These are phyloP conservation scores for Annulohypoxylon bovei DNA, from an alignment of 495 filamentous ascomycete species.

Conservation along the genomic window DNA sequence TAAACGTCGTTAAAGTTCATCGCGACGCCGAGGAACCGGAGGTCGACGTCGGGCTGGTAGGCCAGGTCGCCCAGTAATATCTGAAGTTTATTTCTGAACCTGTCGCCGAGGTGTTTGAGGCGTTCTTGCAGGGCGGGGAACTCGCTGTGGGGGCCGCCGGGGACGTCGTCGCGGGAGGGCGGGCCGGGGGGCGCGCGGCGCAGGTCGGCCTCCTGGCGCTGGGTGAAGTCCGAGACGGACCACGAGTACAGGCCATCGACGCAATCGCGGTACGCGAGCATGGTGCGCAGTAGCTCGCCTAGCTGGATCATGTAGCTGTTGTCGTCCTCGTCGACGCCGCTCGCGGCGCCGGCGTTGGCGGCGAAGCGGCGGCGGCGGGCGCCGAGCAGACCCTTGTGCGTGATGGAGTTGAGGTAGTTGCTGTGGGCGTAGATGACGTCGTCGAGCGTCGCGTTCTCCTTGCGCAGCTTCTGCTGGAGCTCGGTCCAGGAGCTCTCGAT, in stretches of 20 bases:
- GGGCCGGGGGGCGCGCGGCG: constrained; percentile 71
- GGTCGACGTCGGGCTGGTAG: constrained; percentile 93
- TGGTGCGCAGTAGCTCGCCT: constrained; percentile 89
- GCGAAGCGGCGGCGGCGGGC: constrained; percentile 58
- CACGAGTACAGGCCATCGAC: constrained; percentile 96
- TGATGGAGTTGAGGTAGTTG: constrained; percentile 90
- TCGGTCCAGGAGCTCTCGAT: constrained; percentile 95
- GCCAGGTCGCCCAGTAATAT: constrained; percentile 87
- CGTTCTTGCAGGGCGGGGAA: constrained; percentile 79
- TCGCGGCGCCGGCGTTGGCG: constrained; percentile 52
- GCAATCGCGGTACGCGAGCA: constrained; percentile 92
- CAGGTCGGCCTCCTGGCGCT: constrained; percentile 83
- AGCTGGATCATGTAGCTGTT: constrained; percentile 91
- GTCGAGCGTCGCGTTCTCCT: constrained; percentile 88
- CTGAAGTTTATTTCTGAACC: constrained; percentile 80
- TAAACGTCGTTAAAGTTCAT: constrained; percentile 99
- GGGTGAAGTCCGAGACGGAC: constrained; percentile 91
- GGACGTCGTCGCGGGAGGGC: constrained; percentile 44
- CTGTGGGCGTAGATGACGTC: constrained; percentile 93
- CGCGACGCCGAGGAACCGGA: constrained; percentile 92
- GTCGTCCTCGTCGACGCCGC: constrained; percentile 63
- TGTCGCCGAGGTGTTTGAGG: constrained; percentile 72
- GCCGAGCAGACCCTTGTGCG: constrained; percentile 93
- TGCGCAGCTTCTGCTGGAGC: constrained; percentile 79
- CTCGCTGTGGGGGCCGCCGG: constrained; percentile 58